Conservation (phyloP, 345 rosid genomes). For the Eucalyptus pauciflora region DNA sequence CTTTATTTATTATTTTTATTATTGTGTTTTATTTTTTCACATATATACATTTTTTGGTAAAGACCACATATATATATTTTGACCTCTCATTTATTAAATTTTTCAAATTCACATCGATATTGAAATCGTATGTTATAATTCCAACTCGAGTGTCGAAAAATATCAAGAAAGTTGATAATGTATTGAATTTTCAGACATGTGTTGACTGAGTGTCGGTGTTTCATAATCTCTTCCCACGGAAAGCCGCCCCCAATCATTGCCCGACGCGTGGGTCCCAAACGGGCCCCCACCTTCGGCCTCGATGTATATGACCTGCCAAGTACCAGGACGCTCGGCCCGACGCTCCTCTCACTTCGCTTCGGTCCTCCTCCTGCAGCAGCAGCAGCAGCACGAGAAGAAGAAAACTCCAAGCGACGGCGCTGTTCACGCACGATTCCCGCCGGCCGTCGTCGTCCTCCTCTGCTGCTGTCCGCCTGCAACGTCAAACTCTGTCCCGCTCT, state of each 20-base stretch:
- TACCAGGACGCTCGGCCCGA: neutral
- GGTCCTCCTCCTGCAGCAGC: neutral
- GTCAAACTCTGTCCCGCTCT: neutral
- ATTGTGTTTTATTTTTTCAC: too few species aligned
- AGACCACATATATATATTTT: too few species aligned
- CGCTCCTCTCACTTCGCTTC: neutral
- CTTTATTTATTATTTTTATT: too few species aligned
- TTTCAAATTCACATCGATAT: too few species aligned
- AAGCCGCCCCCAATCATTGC: neutral
- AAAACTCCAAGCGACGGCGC: neutral
- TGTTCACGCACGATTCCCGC: neutral
- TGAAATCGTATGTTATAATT: too few species aligned
- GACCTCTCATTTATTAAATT: too few species aligned
- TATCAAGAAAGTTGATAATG: too few species aligned
- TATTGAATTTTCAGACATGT: too few species aligned
- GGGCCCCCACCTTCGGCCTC: neutral
- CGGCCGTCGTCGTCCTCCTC: neutral
- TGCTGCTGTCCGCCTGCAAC: neutral
- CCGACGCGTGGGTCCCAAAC: neutral
- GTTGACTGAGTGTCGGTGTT: too few species aligned
- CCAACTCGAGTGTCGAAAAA: too few species aligned
- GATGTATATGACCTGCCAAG: neutral
- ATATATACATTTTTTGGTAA: too few species aligned
- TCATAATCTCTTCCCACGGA: neutral
- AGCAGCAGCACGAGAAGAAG: neutral